Evolutionary conservation across 2,329 filamentous ascomycete species (phyloP).

Genomic region (Ophiostoma pallidulum): DNA sequence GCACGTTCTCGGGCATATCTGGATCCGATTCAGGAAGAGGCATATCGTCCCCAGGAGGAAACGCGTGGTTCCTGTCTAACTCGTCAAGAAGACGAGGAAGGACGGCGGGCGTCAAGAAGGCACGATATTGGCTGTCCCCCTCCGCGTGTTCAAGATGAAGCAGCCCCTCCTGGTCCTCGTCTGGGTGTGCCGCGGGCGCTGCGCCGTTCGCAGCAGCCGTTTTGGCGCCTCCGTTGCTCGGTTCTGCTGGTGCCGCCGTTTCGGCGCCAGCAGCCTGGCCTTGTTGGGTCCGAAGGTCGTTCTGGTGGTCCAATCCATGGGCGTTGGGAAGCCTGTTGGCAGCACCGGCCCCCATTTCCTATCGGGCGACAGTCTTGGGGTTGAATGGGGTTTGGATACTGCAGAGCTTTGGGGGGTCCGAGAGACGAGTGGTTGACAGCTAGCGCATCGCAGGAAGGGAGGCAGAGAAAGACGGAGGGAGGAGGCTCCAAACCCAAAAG

Average conservation of each 20-base stretch:
- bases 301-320: constrained; percentile 3
- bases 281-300: not conserved
- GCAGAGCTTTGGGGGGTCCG: no score
- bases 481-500: not conserved
- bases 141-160: not conserved
- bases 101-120: not conserved
- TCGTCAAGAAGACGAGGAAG: not conserved
- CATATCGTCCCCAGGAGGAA: not conserved
- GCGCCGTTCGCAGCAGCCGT: not conserved
- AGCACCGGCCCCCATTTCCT: constrained; percentile 3
- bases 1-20: constrained; percentile 1
- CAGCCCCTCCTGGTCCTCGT: not conserved
- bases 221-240: not conserved
- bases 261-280: not conserved
- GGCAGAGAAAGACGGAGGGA: not conserved
- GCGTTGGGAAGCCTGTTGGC: not conserved
- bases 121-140: not conserved
- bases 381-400: no score
- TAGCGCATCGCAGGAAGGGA: no score
- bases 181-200: not conserved
- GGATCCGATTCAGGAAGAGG: not conserved
- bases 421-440: no score
- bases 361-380: not conserved
- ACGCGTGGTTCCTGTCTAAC: not conserved
- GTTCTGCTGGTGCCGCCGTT: not conserved